A percentile compares a stretch with the other conserved stretches of the same genome.
phyloP scores from a whole-genome alignment of 2,329 filamentous ascomycete species.

The Peltaster fructicola region DNA sequence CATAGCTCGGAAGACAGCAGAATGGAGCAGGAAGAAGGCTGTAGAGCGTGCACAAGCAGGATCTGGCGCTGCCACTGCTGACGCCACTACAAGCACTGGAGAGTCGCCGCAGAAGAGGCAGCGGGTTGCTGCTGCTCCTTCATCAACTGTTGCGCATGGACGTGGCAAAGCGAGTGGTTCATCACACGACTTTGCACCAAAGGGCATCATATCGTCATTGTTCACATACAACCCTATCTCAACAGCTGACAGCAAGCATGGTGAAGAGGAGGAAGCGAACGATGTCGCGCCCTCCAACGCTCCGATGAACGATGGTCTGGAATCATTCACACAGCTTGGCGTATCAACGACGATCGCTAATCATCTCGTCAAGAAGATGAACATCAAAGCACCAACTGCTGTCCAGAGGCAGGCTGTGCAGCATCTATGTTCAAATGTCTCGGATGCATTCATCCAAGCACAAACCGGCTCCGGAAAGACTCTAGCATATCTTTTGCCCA shows the following conservation, averaged over 20 bases:
- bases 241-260: slow-evolving; percentile 37
- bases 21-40: slow-evolving; percentile 32
- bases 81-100: too few relatives aligned
- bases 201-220: slow-evolving; percentile 78
- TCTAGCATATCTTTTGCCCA: slow-evolving; percentile 80
- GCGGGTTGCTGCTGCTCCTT: too few relatives aligned
- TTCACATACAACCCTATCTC: slow-evolving; percentile 78
- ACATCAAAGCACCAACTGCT: slow-evolving; percentile 76
- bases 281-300: slow-evolving; percentile 72
- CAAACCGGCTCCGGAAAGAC: slow-evolving; percentile 97
- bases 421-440: slow-evolving; percentile 60
- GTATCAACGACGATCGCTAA: slow-evolving; percentile 64
- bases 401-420: slow-evolving; percentile 84
- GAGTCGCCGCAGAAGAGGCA: too few relatives aligned
- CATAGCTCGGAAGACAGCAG: slow-evolving; percentile 53
- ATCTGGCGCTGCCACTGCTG: too few relatives aligned
- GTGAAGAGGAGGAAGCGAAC: slow-evolving; percentile 27
- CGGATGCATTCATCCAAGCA: slow-evolving; percentile 89
- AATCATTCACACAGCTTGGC: slow-evolving; percentile 73
- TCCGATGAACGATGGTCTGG: slow-evolving; percentile 64
- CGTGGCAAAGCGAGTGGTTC: too few relatives aligned
- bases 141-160: too few relatives aligned
- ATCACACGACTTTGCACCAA: too few relatives aligned
- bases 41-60: slow-evolving; percentile 12
- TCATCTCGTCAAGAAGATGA: slow-evolving; percentile 70